phyloP scores from a whole-genome alignment of 768 basidiomycete species.

The Termitomyces sp. region DNA sequence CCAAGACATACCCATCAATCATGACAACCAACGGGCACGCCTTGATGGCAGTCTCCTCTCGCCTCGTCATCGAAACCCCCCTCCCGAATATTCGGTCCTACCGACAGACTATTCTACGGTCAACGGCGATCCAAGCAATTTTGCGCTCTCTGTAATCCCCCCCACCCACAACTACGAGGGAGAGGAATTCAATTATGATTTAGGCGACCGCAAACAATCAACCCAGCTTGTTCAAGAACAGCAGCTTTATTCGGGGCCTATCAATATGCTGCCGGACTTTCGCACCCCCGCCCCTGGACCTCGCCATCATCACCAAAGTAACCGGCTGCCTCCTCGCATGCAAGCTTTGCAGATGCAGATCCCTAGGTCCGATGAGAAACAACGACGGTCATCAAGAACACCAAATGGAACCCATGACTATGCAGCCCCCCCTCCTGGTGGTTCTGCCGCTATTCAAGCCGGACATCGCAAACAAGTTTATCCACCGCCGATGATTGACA shows the following conservation, averaged over 20 bases:
- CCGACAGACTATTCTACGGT: background rate
- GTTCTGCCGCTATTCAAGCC: background rate
- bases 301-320: constrained; percentile 8
- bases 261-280: constrained; percentile 7
- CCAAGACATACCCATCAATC: background rate
- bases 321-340: constrained; percentile 18
- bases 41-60: constrained; percentile 1
- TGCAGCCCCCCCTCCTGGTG: background rate
- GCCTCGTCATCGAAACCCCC: background rate
- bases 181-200: background rate
- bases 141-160: background rate
- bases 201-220: constrained; percentile 1
- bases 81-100: constrained; percentile 11
- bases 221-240: background rate
- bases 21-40: background rate
- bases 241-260: background rate
- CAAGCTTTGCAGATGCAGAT: constrained; percentile 17
- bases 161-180: background rate
- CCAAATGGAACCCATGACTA: background rate
- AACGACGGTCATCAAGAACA: constrained; percentile 10
- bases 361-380: constrained; percentile 12
- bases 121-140: background rate
- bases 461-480: constrained; percentile 2
- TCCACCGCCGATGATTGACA: constrained; percentile 9
- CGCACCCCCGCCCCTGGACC: constrained; percentile 6